phyloP scores from a whole-genome alignment of 352 stramenopile species.

The Phytophthora litchii region DNA sequence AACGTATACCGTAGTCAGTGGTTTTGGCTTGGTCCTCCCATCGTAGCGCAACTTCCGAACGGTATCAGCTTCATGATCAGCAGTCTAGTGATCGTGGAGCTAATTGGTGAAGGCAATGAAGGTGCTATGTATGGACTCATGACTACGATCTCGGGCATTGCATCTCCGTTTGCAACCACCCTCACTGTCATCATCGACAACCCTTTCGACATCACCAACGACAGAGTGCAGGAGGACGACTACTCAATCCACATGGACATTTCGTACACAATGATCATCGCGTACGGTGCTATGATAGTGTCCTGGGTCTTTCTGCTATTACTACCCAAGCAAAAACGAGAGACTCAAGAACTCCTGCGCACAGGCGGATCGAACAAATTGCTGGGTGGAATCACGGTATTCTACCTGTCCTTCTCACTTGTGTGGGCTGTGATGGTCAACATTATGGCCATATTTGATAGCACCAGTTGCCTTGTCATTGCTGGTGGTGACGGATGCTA shows the following conservation, averaged over 20 bases:
- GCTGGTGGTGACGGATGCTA: conserved; percentile 34
- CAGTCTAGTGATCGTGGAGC: conserved; percentile 46
- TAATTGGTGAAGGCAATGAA: conserved; percentile 53
- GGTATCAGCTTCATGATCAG: conserved; percentile 51
- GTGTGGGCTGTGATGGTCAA: conserved; percentile 47
- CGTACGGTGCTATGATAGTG: conserved; percentile 38
- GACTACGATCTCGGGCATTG: conserved; percentile 47
- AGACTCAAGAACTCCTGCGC: conserved; percentile 44
- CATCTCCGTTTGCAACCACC: conserved; percentile 41
- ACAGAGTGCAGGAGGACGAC: conserved; percentile 37
- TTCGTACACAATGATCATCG: conserved; percentile 53
- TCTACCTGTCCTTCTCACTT: conserved; percentile 43
- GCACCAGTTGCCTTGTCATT: conserved; percentile 39
- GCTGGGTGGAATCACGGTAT: conserved; percentile 37
- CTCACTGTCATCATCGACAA: conserved; percentile 44
- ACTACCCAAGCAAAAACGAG: conserved; percentile 45
- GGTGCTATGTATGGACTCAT: conserved; percentile 53
- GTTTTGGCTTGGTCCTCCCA: conserved; percentile 49
- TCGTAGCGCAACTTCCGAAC: conserved; percentile 40
- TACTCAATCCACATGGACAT: conserved; percentile 43
- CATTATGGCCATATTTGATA: conserved; percentile 52
- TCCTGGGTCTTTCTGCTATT: conserved; percentile 41
- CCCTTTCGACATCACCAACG: conserved; percentile 42
- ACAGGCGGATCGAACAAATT: conserved; percentile 34
- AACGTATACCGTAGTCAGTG: conserved; percentile 48